phyloP scores from a whole-genome alignment of 306 rosid genomes.

The Castanospermum australe region DNA sequence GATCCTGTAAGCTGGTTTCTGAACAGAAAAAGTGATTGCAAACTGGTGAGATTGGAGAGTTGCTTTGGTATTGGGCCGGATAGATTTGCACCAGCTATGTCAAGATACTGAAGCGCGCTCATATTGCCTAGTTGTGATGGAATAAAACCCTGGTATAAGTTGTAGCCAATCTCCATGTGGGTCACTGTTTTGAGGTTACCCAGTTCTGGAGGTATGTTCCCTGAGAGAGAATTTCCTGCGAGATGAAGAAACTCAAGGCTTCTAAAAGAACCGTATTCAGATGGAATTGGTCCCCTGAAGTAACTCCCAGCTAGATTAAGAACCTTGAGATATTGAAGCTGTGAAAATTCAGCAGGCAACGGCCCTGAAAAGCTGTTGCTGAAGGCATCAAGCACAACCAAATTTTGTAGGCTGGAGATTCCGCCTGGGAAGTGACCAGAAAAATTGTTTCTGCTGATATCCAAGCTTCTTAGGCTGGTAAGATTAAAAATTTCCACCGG shows the following conservation, averaged over 20 bases:
- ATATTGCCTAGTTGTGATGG: constrained; percentile 78
- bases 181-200: constrained; percentile 85
- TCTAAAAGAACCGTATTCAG: constrained; percentile 73
- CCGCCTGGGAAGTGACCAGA: constrained; percentile 79
- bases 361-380: constrained; percentile 88
- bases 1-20: constrained; percentile 70
- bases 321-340: constrained; percentile 53
- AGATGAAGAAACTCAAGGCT: constrained; percentile 83
- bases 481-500: constrained; percentile 71
- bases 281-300: constrained; percentile 84
- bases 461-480: constrained; percentile 59
- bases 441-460: constrained; percentile 84
- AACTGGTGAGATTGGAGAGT: constrained; percentile 68
- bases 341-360: constrained; percentile 65
- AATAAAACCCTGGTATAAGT: constrained; percentile 58
- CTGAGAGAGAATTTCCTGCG: constrained; percentile 79
- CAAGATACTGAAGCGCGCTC: constrained; percentile 82
- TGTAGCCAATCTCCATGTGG: constrained; percentile 93
- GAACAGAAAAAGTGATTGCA: constrained; percentile 78
- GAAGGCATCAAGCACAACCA: constrained; percentile 73
- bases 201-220: constrained; percentile 69
- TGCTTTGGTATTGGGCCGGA: constrained; percentile 72
- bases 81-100: constrained; percentile 82
- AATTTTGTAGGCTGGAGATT: constrained; percentile 44
- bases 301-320: constrained; percentile 91